A percentile compares a stretch with the other conserved stretches of the same genome.
These are phyloP conservation scores for Sphenostylis stenocarpa DNA, from an alignment of 306 rosid species.

Conservation along the genomic window DNA sequence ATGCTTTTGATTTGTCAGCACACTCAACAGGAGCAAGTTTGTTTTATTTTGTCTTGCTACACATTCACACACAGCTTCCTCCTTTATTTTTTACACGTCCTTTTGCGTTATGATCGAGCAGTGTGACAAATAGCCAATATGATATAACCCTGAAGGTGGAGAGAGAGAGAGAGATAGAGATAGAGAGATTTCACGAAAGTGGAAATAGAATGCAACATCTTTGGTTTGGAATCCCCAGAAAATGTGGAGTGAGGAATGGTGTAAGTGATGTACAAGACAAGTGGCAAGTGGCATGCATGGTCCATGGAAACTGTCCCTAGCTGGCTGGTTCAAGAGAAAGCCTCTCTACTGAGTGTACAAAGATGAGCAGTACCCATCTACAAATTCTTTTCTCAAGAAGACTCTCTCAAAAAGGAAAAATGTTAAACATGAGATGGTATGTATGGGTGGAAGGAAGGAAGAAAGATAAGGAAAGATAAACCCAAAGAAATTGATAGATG, in stretches of 20 bases:
- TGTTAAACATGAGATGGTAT: background rate
- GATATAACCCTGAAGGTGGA: background rate
- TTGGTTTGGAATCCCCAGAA: constrained; percentile 46
- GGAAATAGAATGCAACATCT: constrained; percentile 36
- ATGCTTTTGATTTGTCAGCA: constrained; percentile 18
- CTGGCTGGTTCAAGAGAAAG: background rate
- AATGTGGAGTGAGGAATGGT: constrained; percentile 50
- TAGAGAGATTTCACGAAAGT: constrained; percentile 30
- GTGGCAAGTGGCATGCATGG: constrained; percentile 53
- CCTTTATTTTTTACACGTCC: background rate
- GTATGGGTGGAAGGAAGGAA: background rate
- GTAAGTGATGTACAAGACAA: constrained; percentile 59
- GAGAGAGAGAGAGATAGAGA: constrained; percentile 1
- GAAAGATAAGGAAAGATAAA: no score
- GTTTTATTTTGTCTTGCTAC: background rate
- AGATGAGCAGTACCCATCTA: constrained; percentile 46
- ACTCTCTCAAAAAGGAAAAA: background rate
- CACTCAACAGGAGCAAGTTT: constrained; percentile 25
- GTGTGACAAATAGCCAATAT: constrained; percentile 26
- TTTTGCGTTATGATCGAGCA: background rate
- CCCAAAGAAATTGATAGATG: no score
- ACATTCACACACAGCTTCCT: background rate
- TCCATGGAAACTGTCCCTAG: constrained; percentile 36
- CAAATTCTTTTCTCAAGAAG: constrained; percentile 35
- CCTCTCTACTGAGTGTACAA: constrained; percentile 27